Base-by-base conservation (phyloP, 208 protist genomes). In the Trypanosomatidae sp. region DNA sequence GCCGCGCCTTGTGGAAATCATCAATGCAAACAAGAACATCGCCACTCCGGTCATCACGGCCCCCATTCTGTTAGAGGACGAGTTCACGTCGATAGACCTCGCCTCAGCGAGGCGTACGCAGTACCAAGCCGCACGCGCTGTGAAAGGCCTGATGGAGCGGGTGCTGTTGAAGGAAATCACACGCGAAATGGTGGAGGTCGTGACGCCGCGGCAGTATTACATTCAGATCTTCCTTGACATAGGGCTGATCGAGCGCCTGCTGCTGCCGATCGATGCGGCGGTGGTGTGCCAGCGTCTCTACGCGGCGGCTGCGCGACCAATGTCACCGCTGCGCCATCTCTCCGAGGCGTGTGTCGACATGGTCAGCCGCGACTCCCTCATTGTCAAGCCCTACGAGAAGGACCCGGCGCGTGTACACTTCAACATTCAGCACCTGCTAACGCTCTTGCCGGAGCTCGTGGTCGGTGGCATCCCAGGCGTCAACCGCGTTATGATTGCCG, bases 1-100 rank as follows among this genome's bases (percentile, higher is more conserved):
- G 46, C 97, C 98, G 44, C 93, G 95, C 84, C 97, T 99, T 59
- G 98, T 99, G 62, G 99, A 99, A 82, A 99, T 99, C 72, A 99
- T 99, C 82, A 99, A 99, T 82, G 99, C 98, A 1, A 95, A 95
- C 67, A 95, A 97, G 58, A 98, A 91, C 53, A 99, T 99, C 73
- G 92, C 90, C 28, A 99, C 99, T 10, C 99, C 99, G 0, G 98
- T 99, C 62, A 98, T 99, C 53, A 99, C 87, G 2, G 98, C 97
- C 1, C 83, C 89, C 17, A 89, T 99, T 22, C n/a, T 68, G 64
- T 19, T 87, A 43, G 50, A 69, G 60, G 76, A 77, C 36, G 62
- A 68, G 44, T 79, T 69, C 66, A 69, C 67, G 44, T 56, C 22
- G 19, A 66, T 65, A 70, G 72, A 69, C 46, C 60, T 81, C 19